Conservation (phyloP, 129 eudicot genomes). For the Flaveria robusta region DNA sequence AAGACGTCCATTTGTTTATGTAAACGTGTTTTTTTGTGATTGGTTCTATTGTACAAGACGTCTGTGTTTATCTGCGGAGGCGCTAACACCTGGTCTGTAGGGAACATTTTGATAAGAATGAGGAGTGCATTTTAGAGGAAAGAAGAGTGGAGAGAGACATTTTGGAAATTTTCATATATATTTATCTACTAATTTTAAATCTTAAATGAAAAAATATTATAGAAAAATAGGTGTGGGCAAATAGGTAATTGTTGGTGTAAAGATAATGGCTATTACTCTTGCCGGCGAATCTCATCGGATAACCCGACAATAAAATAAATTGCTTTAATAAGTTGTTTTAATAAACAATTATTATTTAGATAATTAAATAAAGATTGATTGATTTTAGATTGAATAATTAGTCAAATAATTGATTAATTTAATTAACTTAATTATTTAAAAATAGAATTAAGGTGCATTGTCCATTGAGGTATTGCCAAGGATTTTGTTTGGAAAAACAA, state of each 20-base stretch:
- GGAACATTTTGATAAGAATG: too few relatives aligned
- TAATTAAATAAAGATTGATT: background rate
- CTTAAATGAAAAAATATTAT: background rate
- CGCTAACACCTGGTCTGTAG: too few relatives aligned
- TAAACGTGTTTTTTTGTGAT: too few relatives aligned
- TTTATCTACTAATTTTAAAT: background rate
- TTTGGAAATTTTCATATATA: too few relatives aligned
- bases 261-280: background rate
- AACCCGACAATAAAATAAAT: slow-evolving; percentile 28
- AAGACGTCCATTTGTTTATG: too few relatives aligned
- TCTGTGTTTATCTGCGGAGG: too few relatives aligned
- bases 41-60: too few relatives aligned
- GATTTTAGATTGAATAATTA: background rate
- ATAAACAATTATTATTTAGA: background rate
- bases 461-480: background rate
- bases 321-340: background rate
- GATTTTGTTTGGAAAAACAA: slow-evolving; percentile 28
- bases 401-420: slow-evolving; percentile 5
- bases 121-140: too few relatives aligned
- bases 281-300: slow-evolving; percentile 36
- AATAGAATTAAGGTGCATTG: slow-evolving; percentile 21
- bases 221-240: slow-evolving; percentile 23
- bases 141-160: too few relatives aligned
- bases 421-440: background rate
- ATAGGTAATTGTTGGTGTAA: slow-evolving; percentile 10